Percentiles rank a stretch among this genome's conserved stretches.
Conservation (phyloP, 1,284 basidiomycete genomes). For the Fomitiporia mediterranea region DNA sequence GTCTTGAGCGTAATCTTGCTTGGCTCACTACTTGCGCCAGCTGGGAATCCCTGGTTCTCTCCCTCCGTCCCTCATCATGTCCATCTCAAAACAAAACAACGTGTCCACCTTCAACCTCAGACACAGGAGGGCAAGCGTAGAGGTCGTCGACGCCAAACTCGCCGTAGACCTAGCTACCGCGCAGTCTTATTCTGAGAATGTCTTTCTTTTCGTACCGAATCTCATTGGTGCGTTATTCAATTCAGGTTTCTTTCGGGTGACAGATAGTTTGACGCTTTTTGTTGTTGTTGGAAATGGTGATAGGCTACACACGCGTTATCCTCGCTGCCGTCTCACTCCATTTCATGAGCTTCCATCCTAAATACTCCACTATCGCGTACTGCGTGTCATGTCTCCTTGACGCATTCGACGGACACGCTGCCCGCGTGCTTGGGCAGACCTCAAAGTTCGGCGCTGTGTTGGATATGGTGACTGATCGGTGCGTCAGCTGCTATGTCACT, state of each 20-base stretch:
- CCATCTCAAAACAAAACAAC: neutral
- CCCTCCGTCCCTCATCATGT: neutral
- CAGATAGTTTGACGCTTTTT: neutral
- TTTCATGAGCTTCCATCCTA: conserved; percentile 94
- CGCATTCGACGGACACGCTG: conserved; percentile 92
- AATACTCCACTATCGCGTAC: conserved; percentile 89
- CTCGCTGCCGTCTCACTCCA: conserved; percentile 87
- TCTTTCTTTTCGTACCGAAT: conserved; percentile 96
- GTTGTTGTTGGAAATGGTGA: neutral
- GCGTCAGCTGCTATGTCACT: conserved; percentile 23
- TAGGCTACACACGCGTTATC: conserved; percentile 89
- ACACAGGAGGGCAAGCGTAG: conserved; percentile 37
- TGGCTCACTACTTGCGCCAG: too few relatives aligned
- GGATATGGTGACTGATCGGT: conserved; percentile 99
- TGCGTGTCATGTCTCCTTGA: conserved; percentile 92
- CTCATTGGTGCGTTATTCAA: conserved; percentile 71
- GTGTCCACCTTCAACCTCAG: neutral
- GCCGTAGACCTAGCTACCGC: conserved; percentile 81
- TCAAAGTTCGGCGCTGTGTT: conserved; percentile 97
- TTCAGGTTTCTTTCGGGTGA: neutral
- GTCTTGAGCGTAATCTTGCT: neutral
- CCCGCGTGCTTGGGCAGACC: conserved; percentile 84
- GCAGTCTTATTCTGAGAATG: conserved; percentile 83
- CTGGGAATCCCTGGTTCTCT: neutral
- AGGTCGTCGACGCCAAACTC: conserved; percentile 72